phyloP scores from a whole-genome alignment of 345 rosid species.

The Pelargonium nanum region DNA sequence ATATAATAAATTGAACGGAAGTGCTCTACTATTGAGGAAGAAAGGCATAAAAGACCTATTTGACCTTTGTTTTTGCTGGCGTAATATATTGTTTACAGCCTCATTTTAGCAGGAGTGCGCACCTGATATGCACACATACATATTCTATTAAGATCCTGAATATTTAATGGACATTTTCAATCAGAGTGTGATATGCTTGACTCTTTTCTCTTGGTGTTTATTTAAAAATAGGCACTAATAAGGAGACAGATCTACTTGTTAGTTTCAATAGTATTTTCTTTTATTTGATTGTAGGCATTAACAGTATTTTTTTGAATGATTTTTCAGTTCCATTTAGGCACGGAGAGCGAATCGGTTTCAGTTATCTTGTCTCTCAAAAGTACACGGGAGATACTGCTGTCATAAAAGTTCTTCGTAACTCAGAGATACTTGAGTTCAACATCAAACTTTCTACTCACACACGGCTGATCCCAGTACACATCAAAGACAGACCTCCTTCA shows the following conservation, averaged over 20 bases:
- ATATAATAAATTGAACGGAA: no score
- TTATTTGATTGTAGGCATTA: not conserved
- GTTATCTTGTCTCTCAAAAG: conserved; percentile 87
- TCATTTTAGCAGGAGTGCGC: no score
- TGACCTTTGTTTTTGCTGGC: not conserved
- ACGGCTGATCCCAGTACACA: conserved; percentile 81
- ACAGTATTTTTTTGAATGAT: conserved; percentile 1
- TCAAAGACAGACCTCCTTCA: conserved; percentile 65
- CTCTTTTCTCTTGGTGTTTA: not conserved
- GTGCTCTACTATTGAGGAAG: not conserved
- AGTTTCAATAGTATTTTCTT: not conserved
- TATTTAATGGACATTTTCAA: not conserved
- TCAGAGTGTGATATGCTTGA: not conserved
- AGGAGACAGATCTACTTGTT: not conserved
- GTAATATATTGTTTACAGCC: no score
- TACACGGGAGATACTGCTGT: conserved; percentile 77
- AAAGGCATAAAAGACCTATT: not conserved
- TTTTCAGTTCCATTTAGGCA: conserved; percentile 86
- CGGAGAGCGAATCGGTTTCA: conserved; percentile 88
- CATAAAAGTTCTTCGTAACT: conserved; percentile 69
- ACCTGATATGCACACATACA: no score
- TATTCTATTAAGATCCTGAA: not conserved
- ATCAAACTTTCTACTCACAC: conserved; percentile 82
- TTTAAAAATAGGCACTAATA: no score
- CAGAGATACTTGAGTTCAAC: conserved; percentile 50